Evolutionary conservation across 371 early-diverging fungal genomes (phyloP), one percentile per base, ranked within the genome.

Genomic region (Mortierella sp.): DNA sequence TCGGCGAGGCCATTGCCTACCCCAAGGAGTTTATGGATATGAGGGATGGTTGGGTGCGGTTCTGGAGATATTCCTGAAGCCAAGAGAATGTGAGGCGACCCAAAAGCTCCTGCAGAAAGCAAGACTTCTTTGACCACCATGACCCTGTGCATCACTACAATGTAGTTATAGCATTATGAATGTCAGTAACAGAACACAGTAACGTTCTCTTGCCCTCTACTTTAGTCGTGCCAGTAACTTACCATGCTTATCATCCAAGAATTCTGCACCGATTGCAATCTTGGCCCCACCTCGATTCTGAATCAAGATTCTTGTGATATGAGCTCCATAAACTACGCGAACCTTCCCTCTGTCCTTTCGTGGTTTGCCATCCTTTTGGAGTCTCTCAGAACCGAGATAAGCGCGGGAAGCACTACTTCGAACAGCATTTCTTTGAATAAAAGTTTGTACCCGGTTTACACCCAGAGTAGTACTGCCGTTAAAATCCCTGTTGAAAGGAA

Each of bases 1-100:
- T 86, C 87, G 52, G 69, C 71, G n/a, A 86, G 73, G 43, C 83
- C 80, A 37, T 59, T 52, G 3, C 87, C 87, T 1, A 86, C 83
- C 32, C 87, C 87, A 26, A 84, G 74, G 47, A 81, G 60, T 0
- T 66, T 75, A 62, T 81, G 81, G 40, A 81, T 72, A 28, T 81
- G 81, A 3, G 81, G 81, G 51, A 81, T 75, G 16, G 76, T 62
- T 0, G 72, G 66, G 14, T 81, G 81, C 4, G 76, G 70, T 16
- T 39, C 43, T 24, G 81, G 81, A 0, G 64, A 72, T 52, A 81
- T 72, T 30, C 81, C 81, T 20, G 81, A 80, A 26, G 81, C 81
- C 32, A 80, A 8, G 2, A 80, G 72, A 40, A 80, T 75, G 18
- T 80, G 81, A 11, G 81, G 81, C 0, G 81, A 80, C 26, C 75